Evolutionary conservation across 768 basidiomycete genomes (phyloP).

Genomic region (Xerocomus brunneocitrinus): DNA sequence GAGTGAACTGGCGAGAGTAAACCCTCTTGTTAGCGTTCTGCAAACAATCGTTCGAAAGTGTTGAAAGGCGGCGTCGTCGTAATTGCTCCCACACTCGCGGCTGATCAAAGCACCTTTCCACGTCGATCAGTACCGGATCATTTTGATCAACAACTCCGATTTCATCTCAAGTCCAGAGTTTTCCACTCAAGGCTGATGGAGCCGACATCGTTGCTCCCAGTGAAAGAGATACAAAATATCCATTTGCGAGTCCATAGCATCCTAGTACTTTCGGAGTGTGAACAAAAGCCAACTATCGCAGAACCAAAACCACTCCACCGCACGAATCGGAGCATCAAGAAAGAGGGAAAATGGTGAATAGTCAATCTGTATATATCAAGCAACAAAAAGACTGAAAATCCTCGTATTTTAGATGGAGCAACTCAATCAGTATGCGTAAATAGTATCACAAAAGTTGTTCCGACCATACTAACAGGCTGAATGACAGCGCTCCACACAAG

Average conservation of each 20-base stretch:
- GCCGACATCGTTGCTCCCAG: no score
- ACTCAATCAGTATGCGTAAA: slow-evolving; percentile 2
- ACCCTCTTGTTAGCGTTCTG: no score
- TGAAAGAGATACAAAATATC: neutral
- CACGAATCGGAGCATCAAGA: neutral
- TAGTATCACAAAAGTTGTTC: slow-evolving; percentile 5
- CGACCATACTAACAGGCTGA: slow-evolving; percentile 1
- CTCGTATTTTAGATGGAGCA: neutral
- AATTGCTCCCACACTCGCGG: neutral
- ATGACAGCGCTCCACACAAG: slow-evolving; percentile 5
- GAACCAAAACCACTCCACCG: no score
- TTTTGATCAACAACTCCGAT: neutral
- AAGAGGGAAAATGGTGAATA: neutral
- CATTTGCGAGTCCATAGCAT: neutral
- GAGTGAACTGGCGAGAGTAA: no score
- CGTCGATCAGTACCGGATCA: slow-evolving; percentile 1
- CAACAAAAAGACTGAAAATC: neutral
- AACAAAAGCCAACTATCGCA: neutral
- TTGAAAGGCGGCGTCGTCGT: neutral
- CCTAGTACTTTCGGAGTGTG: neutral
- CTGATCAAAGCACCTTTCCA: neutral
- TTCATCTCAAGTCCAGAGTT: neutral
- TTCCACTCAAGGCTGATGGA: no score
- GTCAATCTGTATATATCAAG: slow-evolving; percentile 1
- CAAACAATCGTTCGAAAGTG: neutral